Evolutionary conservation across 805 yeast genomes (phyloP).

Genomic region (Blastobotrys americana): DNA sequence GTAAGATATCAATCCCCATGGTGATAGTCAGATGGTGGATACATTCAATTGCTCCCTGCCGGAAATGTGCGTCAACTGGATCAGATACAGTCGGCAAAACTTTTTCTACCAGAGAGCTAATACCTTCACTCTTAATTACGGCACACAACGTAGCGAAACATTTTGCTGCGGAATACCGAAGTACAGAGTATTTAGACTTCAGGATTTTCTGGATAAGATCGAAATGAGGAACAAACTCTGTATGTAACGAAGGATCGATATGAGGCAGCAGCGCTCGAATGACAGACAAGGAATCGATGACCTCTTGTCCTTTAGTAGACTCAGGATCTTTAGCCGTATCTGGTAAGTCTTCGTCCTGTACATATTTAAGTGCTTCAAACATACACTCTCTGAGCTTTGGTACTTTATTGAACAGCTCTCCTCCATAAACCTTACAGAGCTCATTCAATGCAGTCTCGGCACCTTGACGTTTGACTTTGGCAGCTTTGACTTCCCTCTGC

Average conservation of each 20-base stretch:
- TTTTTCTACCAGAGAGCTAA: conserved; percentile 70
- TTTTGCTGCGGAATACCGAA: conserved; percentile 85
- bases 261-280: conserved; percentile 65
- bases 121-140: conserved; percentile 58
- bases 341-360: conserved; percentile 27
- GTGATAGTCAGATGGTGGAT: conserved; percentile 74
- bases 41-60: conserved; percentile 94
- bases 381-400: conserved; percentile 61
- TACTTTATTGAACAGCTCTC: conserved; percentile 47
- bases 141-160: conserved; percentile 76
- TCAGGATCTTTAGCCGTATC: conserved; percentile 34
- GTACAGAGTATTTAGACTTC: conserved; percentile 66
- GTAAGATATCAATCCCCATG: conserved; percentile 85
- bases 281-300: conserved; percentile 82
- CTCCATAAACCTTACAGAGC: conserved; percentile 48
- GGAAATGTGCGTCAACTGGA: conserved; percentile 57
- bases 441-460: conserved; percentile 63
- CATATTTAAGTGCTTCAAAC: conserved; percentile 53
- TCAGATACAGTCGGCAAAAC: conserved; percentile 75
- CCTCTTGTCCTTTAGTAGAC: conserved; percentile 55
- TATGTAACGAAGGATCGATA: conserved; percentile 43
- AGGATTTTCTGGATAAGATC: conserved; percentile 48
- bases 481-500: conserved; percentile 61
- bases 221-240: conserved; percentile 44
- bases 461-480: conserved; percentile 78